Evolutionary conservation across 768 basidiomycete species (phyloP).

Genomic region (Tremella fuciformis): DNA sequence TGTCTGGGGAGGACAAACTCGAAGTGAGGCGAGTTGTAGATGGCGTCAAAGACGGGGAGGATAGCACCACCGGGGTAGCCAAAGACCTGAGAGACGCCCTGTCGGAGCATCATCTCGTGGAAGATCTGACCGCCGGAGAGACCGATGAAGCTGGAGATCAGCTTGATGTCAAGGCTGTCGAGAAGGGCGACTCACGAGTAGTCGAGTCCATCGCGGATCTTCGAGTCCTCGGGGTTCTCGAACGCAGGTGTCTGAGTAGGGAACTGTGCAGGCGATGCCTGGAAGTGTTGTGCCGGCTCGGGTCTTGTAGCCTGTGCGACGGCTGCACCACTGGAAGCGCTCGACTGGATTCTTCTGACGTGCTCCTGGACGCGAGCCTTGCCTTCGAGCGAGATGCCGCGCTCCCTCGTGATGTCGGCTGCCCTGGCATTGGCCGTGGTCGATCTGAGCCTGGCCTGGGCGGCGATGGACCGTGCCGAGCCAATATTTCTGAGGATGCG

Average conservation of each 20-base stretch:
- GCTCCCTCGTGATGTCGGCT: slow-evolving; percentile 15
- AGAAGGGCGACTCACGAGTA: slow-evolving; percentile 47
- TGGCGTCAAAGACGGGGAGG: slow-evolving; percentile 99
- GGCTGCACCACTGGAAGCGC: slow-evolving; percentile 62
- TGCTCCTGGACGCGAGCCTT: slow-evolving; percentile 76
- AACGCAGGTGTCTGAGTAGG: slow-evolving; percentile 29
- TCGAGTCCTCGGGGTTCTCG: slow-evolving; percentile 25
- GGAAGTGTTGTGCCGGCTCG: slow-evolving; percentile 58
- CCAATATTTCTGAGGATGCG: slow-evolving; percentile 2
- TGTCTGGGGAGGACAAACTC: slow-evolving; percentile 93
- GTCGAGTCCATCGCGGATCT: slow-evolving; percentile 41
- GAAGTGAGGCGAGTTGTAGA: slow-evolving; percentile 91
- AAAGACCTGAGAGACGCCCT: slow-evolving; percentile 92
- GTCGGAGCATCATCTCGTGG: slow-evolving; percentile 99
- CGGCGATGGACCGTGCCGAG: slow-evolving; percentile 1
- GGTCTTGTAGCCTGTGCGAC: slow-evolving; percentile 62
- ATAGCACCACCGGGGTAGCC: slow-evolving; percentile 98
- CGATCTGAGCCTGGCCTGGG: not conserved
- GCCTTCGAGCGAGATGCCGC: slow-evolving; percentile 64
- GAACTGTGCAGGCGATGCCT: slow-evolving; percentile 36
- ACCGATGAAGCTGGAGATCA: slow-evolving; percentile 69
- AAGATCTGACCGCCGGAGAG: slow-evolving; percentile 96
- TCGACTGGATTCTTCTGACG: slow-evolving; percentile 70
- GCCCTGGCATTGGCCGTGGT: not conserved
- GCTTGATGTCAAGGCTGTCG: no score